phyloP scores from a whole-genome alignment of 2,329 filamentous ascomycete genomes.

The Alternaria burnsii region DNA sequence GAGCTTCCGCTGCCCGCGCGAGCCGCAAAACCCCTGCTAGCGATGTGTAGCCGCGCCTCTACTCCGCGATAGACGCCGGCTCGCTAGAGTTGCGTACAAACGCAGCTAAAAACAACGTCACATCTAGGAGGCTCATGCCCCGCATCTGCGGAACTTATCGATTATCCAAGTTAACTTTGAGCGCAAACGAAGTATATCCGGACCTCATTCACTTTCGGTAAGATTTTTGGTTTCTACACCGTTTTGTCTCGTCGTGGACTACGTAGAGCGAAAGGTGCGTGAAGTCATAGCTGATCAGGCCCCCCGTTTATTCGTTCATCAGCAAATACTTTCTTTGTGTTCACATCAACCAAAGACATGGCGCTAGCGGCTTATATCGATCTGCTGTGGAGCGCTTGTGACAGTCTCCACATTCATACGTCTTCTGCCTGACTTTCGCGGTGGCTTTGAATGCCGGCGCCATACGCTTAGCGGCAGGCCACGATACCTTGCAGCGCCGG shows the following conservation, averaged over 20 bases:
- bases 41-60: slow-evolving; percentile 15
- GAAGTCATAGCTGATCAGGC: slow-evolving; percentile 6
- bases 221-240: not conserved
- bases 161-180: not conserved
- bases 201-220: not conserved
- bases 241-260: not conserved
- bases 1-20: slow-evolving; percentile 16
- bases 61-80: slow-evolving; percentile 23
- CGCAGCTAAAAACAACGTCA: slow-evolving; percentile 31
- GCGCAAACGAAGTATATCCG: not conserved
- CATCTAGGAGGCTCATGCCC: not conserved
- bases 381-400: slow-evolving; percentile 1
- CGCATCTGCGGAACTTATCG: not conserved
- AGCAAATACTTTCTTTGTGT: not conserved
- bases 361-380: not conserved
- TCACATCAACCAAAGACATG: not conserved
- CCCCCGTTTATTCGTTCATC: slow-evolving; percentile 1
- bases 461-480: slow-evolving; percentile 1
- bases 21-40: slow-evolving; percentile 22
- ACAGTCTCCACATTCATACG: not conserved
- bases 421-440: not conserved
- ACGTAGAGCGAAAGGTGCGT: not conserved
- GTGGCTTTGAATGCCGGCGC: slow-evolving; percentile 4
- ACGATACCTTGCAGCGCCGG: slow-evolving; percentile 9
- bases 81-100: slow-evolving; percentile 23